Evolutionary conservation across 345 rosid species (phyloP), one percentile per base, ranked within the genome.

Genomic region (Lepidium africanum): DNA sequence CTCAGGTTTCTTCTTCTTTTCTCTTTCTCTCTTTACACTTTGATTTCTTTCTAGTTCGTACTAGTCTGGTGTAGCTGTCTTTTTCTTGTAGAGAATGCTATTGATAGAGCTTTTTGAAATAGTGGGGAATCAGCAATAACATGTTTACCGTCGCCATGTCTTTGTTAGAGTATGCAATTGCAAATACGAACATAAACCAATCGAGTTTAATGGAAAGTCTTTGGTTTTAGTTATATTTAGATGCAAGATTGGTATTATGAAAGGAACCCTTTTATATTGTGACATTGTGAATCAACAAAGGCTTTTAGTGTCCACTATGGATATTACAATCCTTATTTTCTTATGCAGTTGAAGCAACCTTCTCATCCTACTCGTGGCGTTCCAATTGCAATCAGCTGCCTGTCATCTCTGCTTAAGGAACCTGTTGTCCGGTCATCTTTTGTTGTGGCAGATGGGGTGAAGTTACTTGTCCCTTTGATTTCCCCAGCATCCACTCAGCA

Each of bases 401-500:
- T 93, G 7, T 79, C 97, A 4, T 45, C 91, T 65, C 81, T 91
- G 72, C 86, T 91, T 2, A 93, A 83, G 84, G 97, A 90, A 73
- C 92, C 96, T 74, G 71, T 84, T 52, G 92, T 90, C 73, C 87
- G 98, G 78, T 93, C 92, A 23, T 88, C 92, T 16, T 93, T 93
- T 79, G 97, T 90, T 76, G 85, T 80, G 67, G 88, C 81, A 61
- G 96, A 93, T 75, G 98, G 98, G 17, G 90, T 93, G 79, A 93
- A 93, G 82, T 79, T 93, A 76, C 81, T 93, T 59, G 78, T 85
- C 73, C 96, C 97, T 63, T 76, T 84, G 40, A 93, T 93, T 76
- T 83, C 86, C 72, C 98, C 98, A 15, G 98, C 95, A 70, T 86
- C 98, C 43, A 93, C 96, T 41, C 98, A 90, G 80, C 98, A 90